Evolutionary conservation across 2,329 filamentous ascomycete species (phyloP).

Genomic region (Podosphaera fusca): DNA sequence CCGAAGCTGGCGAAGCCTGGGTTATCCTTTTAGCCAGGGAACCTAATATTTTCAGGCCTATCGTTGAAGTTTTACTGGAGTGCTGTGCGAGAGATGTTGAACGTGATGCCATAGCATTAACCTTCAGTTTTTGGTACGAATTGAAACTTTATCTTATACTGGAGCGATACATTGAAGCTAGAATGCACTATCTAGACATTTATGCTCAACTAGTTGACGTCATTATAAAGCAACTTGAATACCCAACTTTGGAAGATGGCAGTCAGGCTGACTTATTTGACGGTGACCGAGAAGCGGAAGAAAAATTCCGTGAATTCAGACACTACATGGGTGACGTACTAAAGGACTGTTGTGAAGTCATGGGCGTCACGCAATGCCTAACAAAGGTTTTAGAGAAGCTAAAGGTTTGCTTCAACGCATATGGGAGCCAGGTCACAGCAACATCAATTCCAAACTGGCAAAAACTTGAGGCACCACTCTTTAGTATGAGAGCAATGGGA

Average conservation of each 20-base stretch:
- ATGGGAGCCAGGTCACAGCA: constrained; percentile 50
- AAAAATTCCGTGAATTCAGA: constrained; percentile 89
- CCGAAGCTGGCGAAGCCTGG: constrained; percentile 87
- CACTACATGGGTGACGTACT: constrained; percentile 95
- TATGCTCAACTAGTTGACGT: constrained; percentile 83
- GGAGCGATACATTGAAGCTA: constrained; percentile 68
- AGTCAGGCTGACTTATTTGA: constrained; percentile 73
- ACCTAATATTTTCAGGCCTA: constrained; percentile 53
- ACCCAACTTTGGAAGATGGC: constrained; percentile 41
- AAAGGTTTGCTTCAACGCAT: constrained; percentile 66
- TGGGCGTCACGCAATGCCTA: constrained; percentile 78
- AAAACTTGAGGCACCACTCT: constrained; percentile 80
- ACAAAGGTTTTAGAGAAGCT: constrained; percentile 73
- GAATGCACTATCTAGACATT: constrained; percentile 53
- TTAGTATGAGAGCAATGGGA: constrained; percentile 87
- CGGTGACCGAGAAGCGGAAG: constrained; percentile 83
- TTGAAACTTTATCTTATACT: constrained; percentile 88
- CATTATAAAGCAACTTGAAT: constrained; percentile 76
- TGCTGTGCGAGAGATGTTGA: constrained; percentile 74
- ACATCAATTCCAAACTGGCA: constrained; percentile 83
- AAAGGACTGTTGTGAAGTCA: constrained; percentile 90
- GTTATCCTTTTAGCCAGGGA: constrained; percentile 74
- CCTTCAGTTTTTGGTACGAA: constrained; percentile 96
- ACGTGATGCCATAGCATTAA: constrained; percentile 75
- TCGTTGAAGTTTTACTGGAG: constrained; percentile 84